phyloP scores from a whole-genome alignment of 1,139 yeast genomes.

The Blastobotrys aristatus region DNA sequence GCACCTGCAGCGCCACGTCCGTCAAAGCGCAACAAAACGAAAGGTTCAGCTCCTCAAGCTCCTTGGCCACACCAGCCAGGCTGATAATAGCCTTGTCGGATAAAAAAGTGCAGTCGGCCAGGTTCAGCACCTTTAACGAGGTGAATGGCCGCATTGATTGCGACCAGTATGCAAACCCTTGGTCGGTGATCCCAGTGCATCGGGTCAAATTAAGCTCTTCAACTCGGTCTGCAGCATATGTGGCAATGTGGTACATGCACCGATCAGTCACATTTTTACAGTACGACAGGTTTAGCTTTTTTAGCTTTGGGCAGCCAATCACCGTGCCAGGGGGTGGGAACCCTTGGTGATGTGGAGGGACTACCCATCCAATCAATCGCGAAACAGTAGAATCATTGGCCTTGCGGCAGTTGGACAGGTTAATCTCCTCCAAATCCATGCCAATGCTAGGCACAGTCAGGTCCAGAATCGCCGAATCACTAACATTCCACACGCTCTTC shows the following conservation, averaged over 20 bases:
- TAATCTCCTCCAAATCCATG: constrained; percentile 51
- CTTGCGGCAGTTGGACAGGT: constrained; percentile 66
- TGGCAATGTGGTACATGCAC: constrained; percentile 58
- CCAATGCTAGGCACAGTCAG: constrained; percentile 64
- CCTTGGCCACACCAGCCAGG: constrained; percentile 56
- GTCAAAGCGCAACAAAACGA: constrained; percentile 74
- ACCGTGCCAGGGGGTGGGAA: constrained; percentile 19
- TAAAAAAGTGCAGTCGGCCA: constrained; percentile 69
- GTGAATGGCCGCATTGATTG: constrained; percentile 46
- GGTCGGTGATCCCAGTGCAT: constrained; percentile 72
- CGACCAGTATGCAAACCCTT: constrained; percentile 65
- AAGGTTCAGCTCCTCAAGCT: constrained; percentile 51
- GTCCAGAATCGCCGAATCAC: constrained; percentile 79
- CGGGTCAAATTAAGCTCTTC: constrained; percentile 60
- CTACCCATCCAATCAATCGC: constrained; percentile 55
- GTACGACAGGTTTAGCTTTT: constrained; percentile 54
- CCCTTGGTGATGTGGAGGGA: constrained; percentile 7
- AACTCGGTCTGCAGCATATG: constrained; percentile 51
- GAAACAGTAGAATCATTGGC: constrained; percentile 68
- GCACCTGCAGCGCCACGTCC: constrained; percentile 60
- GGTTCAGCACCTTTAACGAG: constrained; percentile 46
- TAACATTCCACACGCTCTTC: constrained; percentile 71
- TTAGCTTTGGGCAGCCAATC: constrained; percentile 57
- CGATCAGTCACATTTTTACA: constrained; percentile 70
- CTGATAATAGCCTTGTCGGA: constrained; percentile 61